phyloP scores from a whole-genome alignment of 768 basidiomycete genomes.

The Rhizopogon vinicolor region DNA sequence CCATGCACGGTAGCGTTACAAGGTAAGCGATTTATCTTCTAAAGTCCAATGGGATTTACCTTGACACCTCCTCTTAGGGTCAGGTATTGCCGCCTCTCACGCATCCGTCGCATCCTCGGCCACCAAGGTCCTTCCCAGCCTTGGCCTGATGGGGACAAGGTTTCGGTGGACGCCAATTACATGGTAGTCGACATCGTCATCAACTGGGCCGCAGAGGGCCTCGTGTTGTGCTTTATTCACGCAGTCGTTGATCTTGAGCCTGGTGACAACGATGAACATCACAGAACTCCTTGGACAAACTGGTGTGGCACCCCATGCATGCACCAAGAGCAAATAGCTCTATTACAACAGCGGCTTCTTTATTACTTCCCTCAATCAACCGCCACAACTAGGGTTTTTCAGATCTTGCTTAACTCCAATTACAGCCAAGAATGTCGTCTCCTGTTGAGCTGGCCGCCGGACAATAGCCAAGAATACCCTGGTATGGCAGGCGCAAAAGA shows the following conservation, averaged over 20 bases:
- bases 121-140: constrained; percentile 47
- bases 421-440: constrained; percentile 41
- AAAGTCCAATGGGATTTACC: constrained; percentile 2
- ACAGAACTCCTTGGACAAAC: constrained; percentile 78
- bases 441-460: constrained; percentile 76
- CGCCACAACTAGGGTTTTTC: constrained; percentile 64
- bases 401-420: constrained; percentile 59
- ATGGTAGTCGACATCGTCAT: constrained; percentile 88
- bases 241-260: constrained; percentile 69
- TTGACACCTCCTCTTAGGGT: constrained; percentile 45
- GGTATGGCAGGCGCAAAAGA: constrained; percentile 39
- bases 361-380: constrained; percentile 47
- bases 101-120: constrained; percentile 70
- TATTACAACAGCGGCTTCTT: constrained; percentile 56
- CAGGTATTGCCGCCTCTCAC: constrained; percentile 72
- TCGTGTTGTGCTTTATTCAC: constrained; percentile 87
- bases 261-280: constrained; percentile 68
- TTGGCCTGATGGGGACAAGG: constrained; percentile 66
- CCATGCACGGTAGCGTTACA: constrained; percentile 81
- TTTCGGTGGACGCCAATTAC: constrained; percentile 67
- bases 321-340: constrained; percentile 49
- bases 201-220: constrained; percentile 83
- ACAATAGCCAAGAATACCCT: constrained; percentile 37
- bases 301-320: constrained; percentile 82
- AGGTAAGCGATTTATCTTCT: constrained; percentile 36